Conservation (phyloP, 106 monocot genomes). For the Acanthochlamys bracteata region DNA sequence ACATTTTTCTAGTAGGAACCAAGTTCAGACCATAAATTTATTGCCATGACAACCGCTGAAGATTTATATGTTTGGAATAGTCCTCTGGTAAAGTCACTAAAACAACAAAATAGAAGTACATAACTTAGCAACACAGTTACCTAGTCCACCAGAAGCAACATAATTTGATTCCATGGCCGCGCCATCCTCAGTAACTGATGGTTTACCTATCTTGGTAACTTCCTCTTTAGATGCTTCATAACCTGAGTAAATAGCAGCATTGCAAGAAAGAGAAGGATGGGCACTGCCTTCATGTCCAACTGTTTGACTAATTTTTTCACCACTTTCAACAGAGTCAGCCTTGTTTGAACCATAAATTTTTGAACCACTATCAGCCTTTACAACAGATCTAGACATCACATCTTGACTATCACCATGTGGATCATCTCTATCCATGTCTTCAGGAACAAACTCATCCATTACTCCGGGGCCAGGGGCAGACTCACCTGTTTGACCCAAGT, state of each 20-base stretch:
- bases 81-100: neutral
- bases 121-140: slow-evolving; percentile 18
- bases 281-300: slow-evolving; percentile 42
- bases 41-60: no score
- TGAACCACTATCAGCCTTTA: slow-evolving; percentile 85
- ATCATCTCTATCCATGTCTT: slow-evolving; percentile 60
- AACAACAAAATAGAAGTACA: neutral
- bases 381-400: slow-evolving; percentile 71
- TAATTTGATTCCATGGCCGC: slow-evolving; percentile 28
- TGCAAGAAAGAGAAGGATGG: slow-evolving; percentile 92
- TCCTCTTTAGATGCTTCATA: slow-evolving; percentile 77
- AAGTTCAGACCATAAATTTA: no score
- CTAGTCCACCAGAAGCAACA: slow-evolving; percentile 47
- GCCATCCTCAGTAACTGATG: slow-evolving; percentile 28
- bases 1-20: no score
- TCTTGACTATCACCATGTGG: slow-evolving; percentile 95
- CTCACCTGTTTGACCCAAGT: slow-evolving; percentile 85
- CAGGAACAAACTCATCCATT: slow-evolving; percentile 86
- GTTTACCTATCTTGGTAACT: slow-evolving; percentile 59
- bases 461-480: slow-evolving; percentile 75
- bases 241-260: slow-evolving; percentile 69
- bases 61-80: no score
- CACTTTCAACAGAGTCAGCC: slow-evolving; percentile 88
- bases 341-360: slow-evolving; percentile 85
- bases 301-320: slow-evolving; percentile 52